Evolutionary conservation across 2,329 filamentous ascomycete genomes (phyloP).

Genomic region (Aspergillus ustus): DNA sequence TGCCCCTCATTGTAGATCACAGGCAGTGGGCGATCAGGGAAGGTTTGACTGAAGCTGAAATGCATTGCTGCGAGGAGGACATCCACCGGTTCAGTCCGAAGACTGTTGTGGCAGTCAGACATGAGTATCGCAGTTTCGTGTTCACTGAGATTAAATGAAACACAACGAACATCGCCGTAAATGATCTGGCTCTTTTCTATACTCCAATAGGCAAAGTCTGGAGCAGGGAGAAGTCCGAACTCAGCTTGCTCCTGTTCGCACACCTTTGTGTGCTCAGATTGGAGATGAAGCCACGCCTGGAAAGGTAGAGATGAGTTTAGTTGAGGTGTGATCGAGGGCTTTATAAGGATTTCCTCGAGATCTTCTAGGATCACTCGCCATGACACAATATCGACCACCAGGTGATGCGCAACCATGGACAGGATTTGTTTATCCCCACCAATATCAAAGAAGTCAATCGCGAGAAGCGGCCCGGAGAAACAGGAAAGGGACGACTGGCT

Average conservation of each 20-base stretch:
- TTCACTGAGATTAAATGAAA: slow-evolving; percentile 35
- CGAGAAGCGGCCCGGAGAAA: slow-evolving; percentile 45
- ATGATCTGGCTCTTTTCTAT: slow-evolving; percentile 33
- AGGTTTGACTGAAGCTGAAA: slow-evolving; percentile 51
- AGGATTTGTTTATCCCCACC: slow-evolving; percentile 36
- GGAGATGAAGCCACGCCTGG: slow-evolving; percentile 42
- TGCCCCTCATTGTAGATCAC: slow-evolving; percentile 56
- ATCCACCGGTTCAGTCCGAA: slow-evolving; percentile 43
- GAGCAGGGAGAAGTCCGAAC: slow-evolving; percentile 30
- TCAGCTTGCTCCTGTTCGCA: slow-evolving; percentile 11
- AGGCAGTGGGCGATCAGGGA: slow-evolving; percentile 45
- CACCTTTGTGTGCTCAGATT: slow-evolving; percentile 30
- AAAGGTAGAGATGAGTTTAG: slow-evolving; percentile 39
- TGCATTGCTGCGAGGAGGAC: slow-evolving; percentile 43
- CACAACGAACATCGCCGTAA: slow-evolving; percentile 42
- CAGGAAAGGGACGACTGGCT: slow-evolving; percentile 41
- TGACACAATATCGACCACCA: slow-evolving; percentile 46
- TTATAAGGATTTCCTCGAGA: slow-evolving; percentile 40
- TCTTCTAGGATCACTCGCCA: slow-evolving; percentile 47
- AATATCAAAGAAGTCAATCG: slow-evolving; percentile 47
- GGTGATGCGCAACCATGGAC: slow-evolving; percentile 43
- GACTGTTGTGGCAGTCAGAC: slow-evolving; percentile 35
- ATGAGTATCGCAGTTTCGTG: slow-evolving; percentile 33
- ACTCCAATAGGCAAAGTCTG: slow-evolving; percentile 43
- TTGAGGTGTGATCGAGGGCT: slow-evolving; percentile 27